Conservation (phyloP, 73 alveolate genomes). For the Symbiodinium natans region DNA sequence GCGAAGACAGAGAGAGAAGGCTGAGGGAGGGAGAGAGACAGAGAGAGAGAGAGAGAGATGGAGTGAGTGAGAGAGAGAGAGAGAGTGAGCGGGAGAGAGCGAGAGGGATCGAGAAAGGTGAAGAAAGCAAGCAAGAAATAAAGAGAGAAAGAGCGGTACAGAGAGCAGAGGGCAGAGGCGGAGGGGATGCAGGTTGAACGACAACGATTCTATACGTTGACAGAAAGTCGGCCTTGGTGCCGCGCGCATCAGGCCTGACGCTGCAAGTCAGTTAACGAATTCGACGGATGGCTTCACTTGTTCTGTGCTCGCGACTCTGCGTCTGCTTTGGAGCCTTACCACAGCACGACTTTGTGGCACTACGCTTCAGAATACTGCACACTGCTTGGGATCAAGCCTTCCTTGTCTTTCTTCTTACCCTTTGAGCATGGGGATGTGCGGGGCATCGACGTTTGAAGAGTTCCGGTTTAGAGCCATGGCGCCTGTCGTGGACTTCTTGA, state of each 20-base stretch:
- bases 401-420: slow-evolving; percentile 74
- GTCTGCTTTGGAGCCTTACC: slow-evolving; percentile 2
- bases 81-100: too few relatives aligned
- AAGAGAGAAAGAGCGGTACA: too few relatives aligned
- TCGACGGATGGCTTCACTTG: not conserved
- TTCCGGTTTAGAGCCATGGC: not conserved
- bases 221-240: not conserved
- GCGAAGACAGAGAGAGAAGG: too few relatives aligned
- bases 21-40: too few relatives aligned
- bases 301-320: not conserved
- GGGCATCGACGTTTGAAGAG: too few relatives aligned
- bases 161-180: too few relatives aligned
- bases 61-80: too few relatives aligned
- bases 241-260: not conserved
- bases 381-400: not conserved
- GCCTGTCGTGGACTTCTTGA: slow-evolving; percentile 55
- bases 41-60: too few relatives aligned
- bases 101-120: too few relatives aligned
- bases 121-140: not conserved
- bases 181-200: too few relatives aligned
- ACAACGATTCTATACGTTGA: too few relatives aligned
- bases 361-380: not conserved
- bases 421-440: not conserved
- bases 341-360: not conserved
- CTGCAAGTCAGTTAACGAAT: too few relatives aligned